phyloP scores from a whole-genome alignment of 2,329 filamentous ascomycete species.

The Talaromyces funiculosus region DNA sequence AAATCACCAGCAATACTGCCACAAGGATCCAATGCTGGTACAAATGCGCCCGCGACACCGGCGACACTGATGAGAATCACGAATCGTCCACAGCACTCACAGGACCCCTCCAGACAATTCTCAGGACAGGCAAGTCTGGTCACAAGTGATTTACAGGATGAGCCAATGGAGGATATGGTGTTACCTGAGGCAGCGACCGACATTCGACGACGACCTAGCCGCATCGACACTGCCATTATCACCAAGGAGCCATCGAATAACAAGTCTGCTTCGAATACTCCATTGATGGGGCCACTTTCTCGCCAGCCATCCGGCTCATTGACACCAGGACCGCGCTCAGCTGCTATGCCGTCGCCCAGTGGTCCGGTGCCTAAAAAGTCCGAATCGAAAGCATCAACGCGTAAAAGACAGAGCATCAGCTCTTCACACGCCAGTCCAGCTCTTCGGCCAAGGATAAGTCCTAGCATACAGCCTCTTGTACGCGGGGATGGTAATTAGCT shows the following conservation, averaged over 20 bases:
- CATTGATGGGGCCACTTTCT: constrained; percentile 27
- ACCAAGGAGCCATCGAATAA: constrained; percentile 51
- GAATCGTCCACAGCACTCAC: constrained; percentile 40
- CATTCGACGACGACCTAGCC: constrained; percentile 44
- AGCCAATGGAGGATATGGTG: constrained; percentile 59
- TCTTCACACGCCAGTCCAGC: constrained; percentile 81
- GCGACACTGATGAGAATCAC: constrained; percentile 78
- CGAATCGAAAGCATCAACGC: constrained; percentile 47
- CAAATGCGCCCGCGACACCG: constrained; percentile 67
- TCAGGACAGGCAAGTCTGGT: constrained; percentile 29
- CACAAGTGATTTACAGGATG: constrained; percentile 45
- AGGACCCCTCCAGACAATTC: constrained; percentile 34
- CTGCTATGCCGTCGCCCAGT: constrained; percentile 49
- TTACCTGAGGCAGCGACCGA: constrained; percentile 66
- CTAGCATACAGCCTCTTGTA: constrained; percentile 85
- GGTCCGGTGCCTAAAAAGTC: constrained; percentile 36
- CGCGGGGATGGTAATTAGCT: constrained; percentile 58
- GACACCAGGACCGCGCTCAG: constrained; percentile 50
- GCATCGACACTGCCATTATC: constrained; percentile 45
- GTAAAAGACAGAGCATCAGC: constrained; percentile 65
- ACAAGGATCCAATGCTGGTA: constrained; percentile 24
- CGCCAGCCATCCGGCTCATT: constrained; percentile 31
- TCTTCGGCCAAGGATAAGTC: constrained; percentile 81
- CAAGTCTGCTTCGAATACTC: constrained; percentile 55
- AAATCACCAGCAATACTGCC: constrained; percentile 37